A percentile compares a stretch with the other conserved stretches of the same genome.
phyloP scores from a whole-genome alignment of 2,329 filamentous ascomycete genomes.

The Gaeumannomyces sp. region DNA sequence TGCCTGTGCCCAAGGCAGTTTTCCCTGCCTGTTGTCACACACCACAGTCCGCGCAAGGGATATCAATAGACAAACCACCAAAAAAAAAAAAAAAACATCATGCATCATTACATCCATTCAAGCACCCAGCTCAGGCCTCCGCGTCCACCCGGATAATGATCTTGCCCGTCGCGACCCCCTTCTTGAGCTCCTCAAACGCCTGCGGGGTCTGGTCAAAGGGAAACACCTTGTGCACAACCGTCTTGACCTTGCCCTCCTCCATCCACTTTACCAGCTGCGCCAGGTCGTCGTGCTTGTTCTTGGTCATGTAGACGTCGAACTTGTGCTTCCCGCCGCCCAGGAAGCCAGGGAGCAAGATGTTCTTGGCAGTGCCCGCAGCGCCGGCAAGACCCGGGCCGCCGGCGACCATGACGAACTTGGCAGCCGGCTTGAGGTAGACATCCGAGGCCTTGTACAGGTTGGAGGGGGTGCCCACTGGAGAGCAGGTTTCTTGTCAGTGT shows the following conservation, averaged over 20 bases:
- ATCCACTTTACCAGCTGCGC: constrained; percentile 20
- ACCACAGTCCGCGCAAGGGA: too few relatives aligned
- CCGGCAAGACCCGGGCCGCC: not conserved
- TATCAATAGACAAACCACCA: not conserved
- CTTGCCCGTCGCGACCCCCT: constrained; percentile 20
- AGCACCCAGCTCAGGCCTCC: not conserved
- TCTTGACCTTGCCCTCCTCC: constrained; percentile 19
- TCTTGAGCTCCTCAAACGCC: constrained; percentile 20
- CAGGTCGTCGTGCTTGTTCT: constrained; percentile 12
- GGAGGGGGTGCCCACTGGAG: not conserved
- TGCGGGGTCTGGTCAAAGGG: constrained; percentile 17
- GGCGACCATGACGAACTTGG: constrained; percentile 19
- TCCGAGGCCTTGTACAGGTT: constrained; percentile 16
- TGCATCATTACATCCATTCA: too few relatives aligned
- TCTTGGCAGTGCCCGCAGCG: not conserved
- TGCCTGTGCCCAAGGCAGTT: too few relatives aligned
- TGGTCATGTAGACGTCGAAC: constrained; percentile 13
- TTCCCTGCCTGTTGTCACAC: too few relatives aligned
- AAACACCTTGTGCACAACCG: constrained; percentile 18
- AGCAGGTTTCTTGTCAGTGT: constrained; percentile 12
- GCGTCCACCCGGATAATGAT: constrained; percentile 17
- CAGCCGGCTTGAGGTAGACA: constrained; percentile 15
- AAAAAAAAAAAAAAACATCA: too few relatives aligned
- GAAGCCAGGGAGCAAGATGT: constrained; percentile 14
- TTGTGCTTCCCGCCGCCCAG: constrained; percentile 15